Percentiles rank a stretch among this genome's conserved stretches.
These are phyloP conservation scores for Tricholoma sp. DNA, from an alignment of 768 basidiomycete genomes.

Conservation along the genomic window DNA sequence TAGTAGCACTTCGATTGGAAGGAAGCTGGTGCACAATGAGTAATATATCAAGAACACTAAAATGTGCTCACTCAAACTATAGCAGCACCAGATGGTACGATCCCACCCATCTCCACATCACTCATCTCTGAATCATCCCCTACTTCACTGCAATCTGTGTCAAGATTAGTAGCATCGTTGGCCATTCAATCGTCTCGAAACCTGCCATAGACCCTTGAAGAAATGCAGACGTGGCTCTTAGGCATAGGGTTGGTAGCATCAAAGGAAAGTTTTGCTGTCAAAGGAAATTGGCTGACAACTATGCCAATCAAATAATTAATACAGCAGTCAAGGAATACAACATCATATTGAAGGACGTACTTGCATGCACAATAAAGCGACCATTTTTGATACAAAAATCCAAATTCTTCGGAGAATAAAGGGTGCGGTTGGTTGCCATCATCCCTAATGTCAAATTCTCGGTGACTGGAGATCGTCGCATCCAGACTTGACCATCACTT, in stretches of 20 bases:
- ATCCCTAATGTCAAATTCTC: background rate
- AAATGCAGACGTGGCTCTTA: background rate
- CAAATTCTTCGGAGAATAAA: background rate
- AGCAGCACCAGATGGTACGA: background rate
- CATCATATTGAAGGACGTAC: background rate
- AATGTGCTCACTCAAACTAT: background rate
- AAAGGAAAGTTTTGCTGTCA: background rate
- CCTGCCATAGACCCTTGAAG: background rate
- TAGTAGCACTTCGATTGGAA: background rate
- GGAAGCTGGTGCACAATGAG: background rate
- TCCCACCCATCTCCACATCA: background rate
- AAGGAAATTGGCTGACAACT: background rate
- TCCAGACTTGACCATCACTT: background rate
- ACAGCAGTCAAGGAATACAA: background rate
- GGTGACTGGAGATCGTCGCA: background rate
- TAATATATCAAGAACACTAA: background rate
- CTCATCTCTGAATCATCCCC: background rate
- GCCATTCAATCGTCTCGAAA: background rate
- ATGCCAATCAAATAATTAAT: background rate
- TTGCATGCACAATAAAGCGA: background rate
- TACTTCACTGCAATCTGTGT: background rate
- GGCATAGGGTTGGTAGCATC: background rate
- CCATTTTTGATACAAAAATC: background rate
- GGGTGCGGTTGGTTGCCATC: background rate
- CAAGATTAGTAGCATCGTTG: background rate